phyloP scores from a whole-genome alignment of 495 filamentous ascomycete genomes.

The Pyrenopolyporus hunteri region DNA sequence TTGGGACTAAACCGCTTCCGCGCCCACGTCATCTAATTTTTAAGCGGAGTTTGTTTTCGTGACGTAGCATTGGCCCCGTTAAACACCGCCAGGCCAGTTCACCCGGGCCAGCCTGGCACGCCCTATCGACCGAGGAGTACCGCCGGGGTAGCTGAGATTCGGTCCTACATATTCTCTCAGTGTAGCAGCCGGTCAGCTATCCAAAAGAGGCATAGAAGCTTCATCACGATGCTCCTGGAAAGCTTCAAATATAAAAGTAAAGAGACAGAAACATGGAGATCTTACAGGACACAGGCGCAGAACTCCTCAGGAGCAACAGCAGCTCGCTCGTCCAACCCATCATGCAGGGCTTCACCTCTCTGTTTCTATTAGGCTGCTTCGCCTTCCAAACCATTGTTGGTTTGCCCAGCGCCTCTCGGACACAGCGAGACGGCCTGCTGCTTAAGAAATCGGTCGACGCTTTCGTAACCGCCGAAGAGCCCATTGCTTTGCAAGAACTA shows the following conservation, averaged over 20 bases:
- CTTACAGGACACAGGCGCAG: constrained; percentile 23
- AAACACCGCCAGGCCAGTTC: constrained; percentile 16
- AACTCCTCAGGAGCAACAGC: constrained; percentile 34
- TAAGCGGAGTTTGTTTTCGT: constrained; percentile 3
- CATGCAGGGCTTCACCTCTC: constrained; percentile 52
- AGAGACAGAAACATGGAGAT: constrained; percentile 34
- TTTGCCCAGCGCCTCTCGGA: constrained; percentile 43
- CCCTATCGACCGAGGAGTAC: constrained; percentile 25
- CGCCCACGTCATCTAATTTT: constrained; percentile 25
- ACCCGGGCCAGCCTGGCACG: constrained; percentile 5
- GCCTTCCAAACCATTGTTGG: constrained; percentile 55
- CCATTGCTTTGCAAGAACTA: constrained; percentile 58
- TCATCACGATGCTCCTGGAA: constrained; percentile 27
- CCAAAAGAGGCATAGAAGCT: constrained; percentile 27
- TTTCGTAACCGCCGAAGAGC: constrained; percentile 62
- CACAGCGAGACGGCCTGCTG: constrained; percentile 48
- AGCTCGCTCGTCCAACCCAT: constrained; percentile 47
- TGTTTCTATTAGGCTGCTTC: constrained; percentile 53
- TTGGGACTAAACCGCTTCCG: constrained; percentile 10
- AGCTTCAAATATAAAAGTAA: constrained; percentile 29
- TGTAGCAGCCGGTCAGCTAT: constrained; percentile 23
- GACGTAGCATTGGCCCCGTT: constrained; percentile 25
- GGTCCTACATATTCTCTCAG: constrained; percentile 28
- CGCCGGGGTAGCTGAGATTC: constrained; percentile 30
- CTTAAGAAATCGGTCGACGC: constrained; percentile 55